Evolutionary conservation across 345 rosid genomes (phyloP).

Genomic region (Hibiscus mutabilis): DNA sequence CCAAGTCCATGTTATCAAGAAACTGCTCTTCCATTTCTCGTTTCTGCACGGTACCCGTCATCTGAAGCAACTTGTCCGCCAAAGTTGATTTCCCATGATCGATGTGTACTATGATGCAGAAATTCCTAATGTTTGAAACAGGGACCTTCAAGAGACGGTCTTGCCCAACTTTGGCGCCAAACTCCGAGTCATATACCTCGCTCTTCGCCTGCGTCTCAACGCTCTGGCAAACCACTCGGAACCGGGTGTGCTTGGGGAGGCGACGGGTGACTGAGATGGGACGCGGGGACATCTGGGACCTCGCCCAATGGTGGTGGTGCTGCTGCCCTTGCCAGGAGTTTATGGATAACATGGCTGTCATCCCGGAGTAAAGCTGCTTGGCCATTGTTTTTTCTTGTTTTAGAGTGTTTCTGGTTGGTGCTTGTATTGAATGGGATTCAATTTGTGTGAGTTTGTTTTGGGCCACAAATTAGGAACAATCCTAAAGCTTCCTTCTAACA

Average conservation of each 20-base stretch:
- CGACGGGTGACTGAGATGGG: background rate
- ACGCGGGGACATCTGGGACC: background rate
- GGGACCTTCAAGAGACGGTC: slow-evolving; percentile 88
- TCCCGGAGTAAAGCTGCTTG: slow-evolving; percentile 4
- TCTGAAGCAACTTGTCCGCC: slow-evolving; percentile 91
- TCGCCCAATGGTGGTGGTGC: background rate
- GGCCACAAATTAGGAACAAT: background rate
- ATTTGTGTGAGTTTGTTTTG: background rate
- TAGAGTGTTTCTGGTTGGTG: background rate
- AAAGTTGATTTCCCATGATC: slow-evolving; percentile 97
- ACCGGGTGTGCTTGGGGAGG: background rate
- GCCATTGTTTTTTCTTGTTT: background rate
- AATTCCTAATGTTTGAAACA: slow-evolving; percentile 71
- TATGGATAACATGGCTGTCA: background rate
- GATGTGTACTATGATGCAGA: slow-evolving; percentile 87
- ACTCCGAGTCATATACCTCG: slow-evolving; percentile 16
- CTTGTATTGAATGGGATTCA: background rate
- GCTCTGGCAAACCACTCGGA: slow-evolving; percentile 1
- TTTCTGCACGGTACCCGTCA: slow-evolving; percentile 86
- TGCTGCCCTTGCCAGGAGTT: slow-evolving; percentile 8
- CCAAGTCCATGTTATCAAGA: slow-evolving; percentile 98
- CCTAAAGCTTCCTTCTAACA: background rate
- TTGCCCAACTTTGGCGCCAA: slow-evolving; percentile 45
- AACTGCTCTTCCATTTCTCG: slow-evolving; percentile 98
- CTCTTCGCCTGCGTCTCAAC: background rate